Evolutionary conservation across 1,139 yeast genomes (phyloP).

Genomic region (Dujonia santamariae): DNA sequence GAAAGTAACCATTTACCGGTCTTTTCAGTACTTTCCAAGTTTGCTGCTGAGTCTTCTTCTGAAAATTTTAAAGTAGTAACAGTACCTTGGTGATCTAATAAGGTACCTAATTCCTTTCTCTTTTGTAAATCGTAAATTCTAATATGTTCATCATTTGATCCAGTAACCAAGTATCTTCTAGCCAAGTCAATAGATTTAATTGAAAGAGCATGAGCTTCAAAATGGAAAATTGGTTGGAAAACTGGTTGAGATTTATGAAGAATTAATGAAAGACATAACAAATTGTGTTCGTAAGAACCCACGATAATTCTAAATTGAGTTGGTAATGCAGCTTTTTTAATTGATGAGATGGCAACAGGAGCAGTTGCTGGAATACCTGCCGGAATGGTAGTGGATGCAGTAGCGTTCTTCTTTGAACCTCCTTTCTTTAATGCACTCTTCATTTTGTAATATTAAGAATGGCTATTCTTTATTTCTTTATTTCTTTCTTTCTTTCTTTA

Average conservation of each 20-base stretch:
- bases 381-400: conserved; percentile 4
- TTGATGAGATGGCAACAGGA: background rate
- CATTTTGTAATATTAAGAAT: too few relatives aligned
- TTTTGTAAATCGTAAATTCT: conserved; percentile 91
- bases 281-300: conserved; percentile 94
- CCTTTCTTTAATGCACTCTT: conserved; percentile 6
- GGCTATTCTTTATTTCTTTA: too few relatives aligned
- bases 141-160: conserved; percentile 95
- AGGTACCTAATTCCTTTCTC: conserved; percentile 89
- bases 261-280: conserved; percentile 76
- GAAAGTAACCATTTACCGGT: conserved; percentile 85
- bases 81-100: conserved; percentile 87
- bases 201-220: conserved; percentile 89
- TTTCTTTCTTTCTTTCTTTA: too few relatives aligned
- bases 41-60: conserved; percentile 27
- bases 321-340: background rate
- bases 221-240: conserved; percentile 92
- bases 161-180: conserved; percentile 84
- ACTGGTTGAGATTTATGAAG: conserved; percentile 48
- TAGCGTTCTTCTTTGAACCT: conserved; percentile 1
- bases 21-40: conserved; percentile 21
- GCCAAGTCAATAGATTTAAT: conserved; percentile 83
- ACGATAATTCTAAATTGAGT: conserved; percentile 73
- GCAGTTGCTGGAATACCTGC: background rate
- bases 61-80: conserved; percentile 76